These are phyloP conservation scores for Suhomyces vadensis DNA, from an alignment of 805 yeast species.

Conservation along the genomic window DNA sequence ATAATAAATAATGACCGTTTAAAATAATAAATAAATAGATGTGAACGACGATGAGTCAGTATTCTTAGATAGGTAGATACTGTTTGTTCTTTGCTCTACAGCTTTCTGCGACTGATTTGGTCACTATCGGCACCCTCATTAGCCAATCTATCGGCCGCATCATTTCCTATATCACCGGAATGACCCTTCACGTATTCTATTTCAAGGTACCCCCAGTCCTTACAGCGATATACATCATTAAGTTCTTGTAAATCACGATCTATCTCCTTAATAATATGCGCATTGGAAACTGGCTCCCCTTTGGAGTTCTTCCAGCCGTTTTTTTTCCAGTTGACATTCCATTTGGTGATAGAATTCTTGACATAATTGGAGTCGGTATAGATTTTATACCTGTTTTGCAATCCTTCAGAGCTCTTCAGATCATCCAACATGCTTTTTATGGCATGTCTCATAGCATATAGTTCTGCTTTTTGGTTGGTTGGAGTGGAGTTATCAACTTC, in stretches of 20 bases:
- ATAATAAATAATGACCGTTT: too few relatives aligned
- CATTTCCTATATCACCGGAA: constrained; percentile 68
- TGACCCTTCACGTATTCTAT: constrained; percentile 75
- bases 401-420: neutral
- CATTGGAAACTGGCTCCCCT: constrained; percentile 51
- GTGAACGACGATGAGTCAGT: too few relatives aligned
- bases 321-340: constrained; percentile 57
- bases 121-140: constrained; percentile 27
- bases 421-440: constrained; percentile 40
- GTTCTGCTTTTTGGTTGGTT: constrained; percentile 83
- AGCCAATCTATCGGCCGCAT: constrained; percentile 74
- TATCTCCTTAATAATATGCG: constrained; percentile 47
- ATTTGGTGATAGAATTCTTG: constrained; percentile 53
- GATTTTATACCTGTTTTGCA: constrained; percentile 40
- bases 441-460: constrained; percentile 64
- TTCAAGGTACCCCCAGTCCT: constrained; percentile 40
- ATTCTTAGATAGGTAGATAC: too few relatives aligned
- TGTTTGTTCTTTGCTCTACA: neutral
- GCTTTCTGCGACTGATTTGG: neutral
- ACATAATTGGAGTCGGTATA: constrained; percentile 74
- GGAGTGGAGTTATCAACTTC: constrained; percentile 34
- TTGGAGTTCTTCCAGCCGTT: constrained; percentile 54
- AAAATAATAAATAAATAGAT: too few relatives aligned
- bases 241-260: constrained; percentile 32
- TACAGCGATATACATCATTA: constrained; percentile 32